Percentiles rank a stretch among this genome's conserved stretches.
Evolutionary conservation across 805 yeast genomes (phyloP).

Genomic region (Saccharomycopsis microspora): DNA sequence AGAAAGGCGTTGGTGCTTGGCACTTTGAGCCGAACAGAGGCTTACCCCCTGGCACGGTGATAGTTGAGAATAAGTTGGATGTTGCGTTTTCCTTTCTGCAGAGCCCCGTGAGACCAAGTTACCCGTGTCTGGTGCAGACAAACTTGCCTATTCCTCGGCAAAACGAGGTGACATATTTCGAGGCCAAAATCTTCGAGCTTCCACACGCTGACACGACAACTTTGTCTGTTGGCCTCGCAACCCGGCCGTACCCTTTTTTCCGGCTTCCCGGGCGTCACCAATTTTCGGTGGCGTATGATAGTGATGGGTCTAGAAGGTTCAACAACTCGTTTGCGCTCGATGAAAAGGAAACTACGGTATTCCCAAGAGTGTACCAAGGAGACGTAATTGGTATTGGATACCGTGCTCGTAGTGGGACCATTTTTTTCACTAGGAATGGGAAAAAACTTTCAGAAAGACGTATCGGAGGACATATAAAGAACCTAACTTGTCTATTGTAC

Average conservation of each 20-base stretch:
- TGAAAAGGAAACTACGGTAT: conserved; percentile 34
- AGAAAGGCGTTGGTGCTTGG: conserved; percentile 85
- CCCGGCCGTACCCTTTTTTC: conserved; percentile 89
- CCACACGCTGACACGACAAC: conserved; percentile 39
- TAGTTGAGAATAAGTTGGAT: conserved; percentile 56
- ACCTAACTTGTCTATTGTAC: conserved; percentile 33
- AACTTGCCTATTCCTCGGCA: conserved; percentile 76
- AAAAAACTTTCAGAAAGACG: conserved; percentile 74
- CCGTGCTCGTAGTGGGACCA: conserved; percentile 68
- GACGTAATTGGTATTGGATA: conserved; percentile 93
- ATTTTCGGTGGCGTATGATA: conserved; percentile 79
- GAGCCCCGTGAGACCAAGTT: conserved; percentile 26
- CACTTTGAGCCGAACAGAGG: conserved; percentile 47
- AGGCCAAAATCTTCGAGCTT: conserved; percentile 67
- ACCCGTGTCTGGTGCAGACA: conserved; percentile 60
- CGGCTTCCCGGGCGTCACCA: conserved; percentile 87
- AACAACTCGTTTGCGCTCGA: conserved; percentile 60
- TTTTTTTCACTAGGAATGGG: conserved; percentile 92
- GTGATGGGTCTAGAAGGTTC: conserved; percentile 67
- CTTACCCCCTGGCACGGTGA: conserved; percentile 41
- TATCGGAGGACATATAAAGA: conserved; percentile 66
- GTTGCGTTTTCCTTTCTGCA: conserved; percentile 26
- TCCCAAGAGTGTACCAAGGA: conserved; percentile 60
- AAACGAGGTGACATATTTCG: conserved; percentile 84
- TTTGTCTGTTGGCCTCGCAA: conserved; percentile 69